A percentile compares a stretch with the other conserved stretches of the same genome.
Evolutionary conservation across 2,329 filamentous ascomycete species (phyloP).

Genomic region (Trichothecium roseum): DNA sequence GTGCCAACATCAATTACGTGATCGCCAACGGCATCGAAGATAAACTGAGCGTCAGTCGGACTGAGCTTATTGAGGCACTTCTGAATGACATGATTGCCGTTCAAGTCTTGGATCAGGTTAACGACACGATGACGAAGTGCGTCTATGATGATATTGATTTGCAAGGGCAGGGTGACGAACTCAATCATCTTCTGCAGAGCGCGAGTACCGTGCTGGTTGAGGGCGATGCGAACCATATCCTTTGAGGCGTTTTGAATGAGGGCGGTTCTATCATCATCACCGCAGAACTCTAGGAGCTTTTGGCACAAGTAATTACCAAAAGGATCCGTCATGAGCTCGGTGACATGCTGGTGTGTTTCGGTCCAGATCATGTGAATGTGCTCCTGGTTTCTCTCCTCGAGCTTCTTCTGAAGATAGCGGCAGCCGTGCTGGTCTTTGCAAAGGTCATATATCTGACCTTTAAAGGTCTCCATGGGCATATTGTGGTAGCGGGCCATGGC

Average conservation of each 20-base stretch:
- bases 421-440: slow-evolving; percentile 99
- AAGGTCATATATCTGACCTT: slow-evolving; percentile 74
- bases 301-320: slow-evolving; percentile 99
- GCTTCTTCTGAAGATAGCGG: slow-evolving; percentile 91
- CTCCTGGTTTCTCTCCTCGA: slow-evolving; percentile 78
- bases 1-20: slow-evolving; percentile 88
- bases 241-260: slow-evolving; percentile 83
- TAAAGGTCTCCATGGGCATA: slow-evolving; percentile 68
- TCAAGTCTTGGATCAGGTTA: slow-evolving; percentile 90
- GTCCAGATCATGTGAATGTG: slow-evolving; percentile 88
- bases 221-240: slow-evolving; percentile 82
- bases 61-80: slow-evolving; percentile 95
- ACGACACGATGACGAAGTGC: slow-evolving; percentile 79
- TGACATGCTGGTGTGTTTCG: slow-evolving; percentile 86
- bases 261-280: slow-evolving; percentile 85
- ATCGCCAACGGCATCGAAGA: slow-evolving; percentile 85
- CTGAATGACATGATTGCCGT: slow-evolving; percentile 98
- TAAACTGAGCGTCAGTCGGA: slow-evolving; percentile 80
- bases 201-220: slow-evolving; percentile 95
- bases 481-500: slow-evolving; percentile 75
- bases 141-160: slow-evolving; percentile 79
- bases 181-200: slow-evolving; percentile 99
- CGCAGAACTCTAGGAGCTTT: slow-evolving; percentile 92
- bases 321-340: slow-evolving; percentile 97
- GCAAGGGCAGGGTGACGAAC: slow-evolving; percentile 75